Conservation (phyloP, 2,329 filamentous ascomycete genomes). For the Verruconis gallopava region DNA sequence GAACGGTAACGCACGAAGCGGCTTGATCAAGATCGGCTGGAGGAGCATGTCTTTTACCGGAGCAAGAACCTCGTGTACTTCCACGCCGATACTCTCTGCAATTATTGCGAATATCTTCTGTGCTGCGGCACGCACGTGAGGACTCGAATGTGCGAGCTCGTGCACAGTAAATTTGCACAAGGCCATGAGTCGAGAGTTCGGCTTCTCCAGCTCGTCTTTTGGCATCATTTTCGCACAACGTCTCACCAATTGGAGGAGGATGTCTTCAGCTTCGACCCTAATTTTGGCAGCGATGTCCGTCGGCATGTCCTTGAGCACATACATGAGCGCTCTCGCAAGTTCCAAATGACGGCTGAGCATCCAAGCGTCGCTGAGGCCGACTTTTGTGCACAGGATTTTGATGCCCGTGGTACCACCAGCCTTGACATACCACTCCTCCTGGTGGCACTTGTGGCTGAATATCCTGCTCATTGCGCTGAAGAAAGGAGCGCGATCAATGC, state of each 20-base stretch:
- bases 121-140: slow-evolving; percentile 78
- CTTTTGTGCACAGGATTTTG: slow-evolving; percentile 68
- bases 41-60: slow-evolving; percentile 83
- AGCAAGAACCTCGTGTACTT: slow-evolving; percentile 77
- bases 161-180: slow-evolving; percentile 77
- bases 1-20: slow-evolving; percentile 82
- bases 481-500: slow-evolving; percentile 66
- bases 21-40: slow-evolving; percentile 90
- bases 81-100: slow-evolving; percentile 60
- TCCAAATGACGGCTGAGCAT: slow-evolving; percentile 71
- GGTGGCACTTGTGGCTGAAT: slow-evolving; percentile 90
- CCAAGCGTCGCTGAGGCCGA: slow-evolving; percentile 77
- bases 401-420: slow-evolving; percentile 86
- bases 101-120: slow-evolving; percentile 71
- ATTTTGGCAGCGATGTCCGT: slow-evolving; percentile 86
- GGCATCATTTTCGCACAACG: slow-evolving; percentile 67
- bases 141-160: slow-evolving; percentile 91
- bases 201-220: slow-evolving; percentile 63
- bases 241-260: slow-evolving; percentile 64
- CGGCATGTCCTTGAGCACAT: slow-evolving; percentile 97
- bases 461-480: slow-evolving; percentile 71
- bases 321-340: slow-evolving; percentile 81
- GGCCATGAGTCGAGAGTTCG: slow-evolving; percentile 53
- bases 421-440: slow-evolving; percentile 98
- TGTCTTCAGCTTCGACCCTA: slow-evolving; percentile 66